Evolutionary conservation across 1,284 basidiomycete species (phyloP).

Genomic region (Puccinia novopanici): DNA sequence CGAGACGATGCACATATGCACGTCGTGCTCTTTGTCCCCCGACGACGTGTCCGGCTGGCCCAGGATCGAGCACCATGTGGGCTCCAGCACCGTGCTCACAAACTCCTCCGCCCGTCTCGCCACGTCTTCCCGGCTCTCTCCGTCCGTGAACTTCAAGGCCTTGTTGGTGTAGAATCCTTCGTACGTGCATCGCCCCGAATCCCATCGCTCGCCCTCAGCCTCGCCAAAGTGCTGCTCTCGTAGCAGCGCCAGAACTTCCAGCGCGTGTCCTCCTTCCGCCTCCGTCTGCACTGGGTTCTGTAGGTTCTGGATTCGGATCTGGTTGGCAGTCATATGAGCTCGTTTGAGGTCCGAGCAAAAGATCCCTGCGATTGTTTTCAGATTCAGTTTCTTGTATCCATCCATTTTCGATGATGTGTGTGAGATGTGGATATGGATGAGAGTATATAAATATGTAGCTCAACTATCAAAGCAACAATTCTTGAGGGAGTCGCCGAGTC

Average conservation of each 20-base stretch:
- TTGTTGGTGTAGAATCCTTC: constrained; percentile 20
- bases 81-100: not conserved
- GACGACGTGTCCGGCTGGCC: too few species aligned
- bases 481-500: constrained; percentile 54
- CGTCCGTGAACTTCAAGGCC: not conserved
- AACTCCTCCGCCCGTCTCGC: not conserved
- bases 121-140: constrained; percentile 29
- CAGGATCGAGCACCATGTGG: constrained; percentile 20
- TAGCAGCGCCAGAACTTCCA: not conserved
- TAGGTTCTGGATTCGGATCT: constrained; percentile 18
- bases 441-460: too few species aligned
- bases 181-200: not conserved
- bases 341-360: constrained; percentile 30
- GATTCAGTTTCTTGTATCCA: too few species aligned
- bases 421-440: too few species aligned
- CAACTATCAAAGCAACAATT: constrained; percentile 54
- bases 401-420: not conserved
- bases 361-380: not conserved
- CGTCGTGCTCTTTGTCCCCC: not conserved
- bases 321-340: constrained; percentile 28
- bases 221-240: constrained; percentile 35
- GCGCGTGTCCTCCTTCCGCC: not conserved
- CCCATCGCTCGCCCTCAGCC: constrained; percentile 29
- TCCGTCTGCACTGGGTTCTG: constrained; percentile 12
- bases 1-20: constrained; percentile 36